These are phyloP conservation scores for Angophora floribunda DNA, from an alignment of 345 rosid genomes.

Conservation along the genomic window DNA sequence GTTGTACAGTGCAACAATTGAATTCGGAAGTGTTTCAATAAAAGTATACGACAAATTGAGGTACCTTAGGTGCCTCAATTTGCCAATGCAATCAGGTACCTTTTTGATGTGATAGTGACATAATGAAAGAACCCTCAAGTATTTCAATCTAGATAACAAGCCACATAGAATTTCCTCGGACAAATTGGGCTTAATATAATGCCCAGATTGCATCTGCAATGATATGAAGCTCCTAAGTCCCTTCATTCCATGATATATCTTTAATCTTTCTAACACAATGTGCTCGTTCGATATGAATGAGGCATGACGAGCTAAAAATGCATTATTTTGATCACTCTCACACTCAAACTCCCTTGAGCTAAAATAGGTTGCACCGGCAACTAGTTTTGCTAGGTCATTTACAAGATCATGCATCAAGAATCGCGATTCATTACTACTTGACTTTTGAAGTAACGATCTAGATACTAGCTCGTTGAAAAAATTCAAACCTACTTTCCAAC, in stretches of 20 bases:
- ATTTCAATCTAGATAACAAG: neutral
- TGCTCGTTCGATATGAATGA: rapidly evolving
- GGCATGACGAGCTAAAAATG: neutral
- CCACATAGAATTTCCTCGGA: neutral
- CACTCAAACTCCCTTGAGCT: rapidly evolving
- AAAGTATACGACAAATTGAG: neutral
- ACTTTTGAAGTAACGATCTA: neutral
- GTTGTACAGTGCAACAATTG: neutral
- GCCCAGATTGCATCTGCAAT: rapidly evolving
- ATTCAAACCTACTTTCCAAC: neutral
- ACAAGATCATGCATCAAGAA: neutral
- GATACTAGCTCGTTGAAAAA: neutral
- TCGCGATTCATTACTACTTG: neutral
- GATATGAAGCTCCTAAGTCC: neutral
- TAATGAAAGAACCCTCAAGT: neutral
- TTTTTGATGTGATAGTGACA: rapidly evolving
- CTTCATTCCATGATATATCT: neutral
- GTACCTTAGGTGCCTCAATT: rapidly evolving
- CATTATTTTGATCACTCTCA: neutral
- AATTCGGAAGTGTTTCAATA: neutral
- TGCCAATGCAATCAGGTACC: neutral
- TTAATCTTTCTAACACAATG: rapidly evolving
- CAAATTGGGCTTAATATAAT: rapidly evolving
- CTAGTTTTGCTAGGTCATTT: neutral
- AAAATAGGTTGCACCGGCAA: neutral